These are phyloP conservation scores for Corylus americana DNA, from an alignment of 306 rosid species.

Conservation along the genomic window DNA sequence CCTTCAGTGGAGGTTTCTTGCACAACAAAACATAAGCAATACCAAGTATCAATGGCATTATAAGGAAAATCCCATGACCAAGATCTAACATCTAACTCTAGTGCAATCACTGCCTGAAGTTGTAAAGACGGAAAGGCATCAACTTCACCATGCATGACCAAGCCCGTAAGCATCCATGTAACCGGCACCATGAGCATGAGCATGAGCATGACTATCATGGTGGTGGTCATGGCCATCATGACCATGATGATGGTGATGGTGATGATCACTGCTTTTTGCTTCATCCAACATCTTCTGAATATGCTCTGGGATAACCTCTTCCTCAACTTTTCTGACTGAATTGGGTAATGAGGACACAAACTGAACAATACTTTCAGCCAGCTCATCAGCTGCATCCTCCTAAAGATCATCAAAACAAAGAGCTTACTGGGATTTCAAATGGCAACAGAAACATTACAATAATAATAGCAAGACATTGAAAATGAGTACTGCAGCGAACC, in stretches of 20 bases:
- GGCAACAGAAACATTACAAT: conserved; percentile 7
- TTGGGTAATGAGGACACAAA: conserved; percentile 78
- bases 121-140: neutral
- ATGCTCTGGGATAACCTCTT: conserved; percentile 70
- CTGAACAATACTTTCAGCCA: conserved; percentile 63
- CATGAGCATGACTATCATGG: conserved; percentile 34
- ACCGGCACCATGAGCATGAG: conserved; percentile 46
- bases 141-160: conserved; percentile 58
- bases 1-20: conserved; percentile 1
- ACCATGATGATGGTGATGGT: conserved; percentile 26
- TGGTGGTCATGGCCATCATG: conserved; percentile 32
- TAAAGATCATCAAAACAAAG: conserved; percentile 30
- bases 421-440: conserved; percentile 1
- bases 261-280: conserved; percentile 42
- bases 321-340: conserved; percentile 56
- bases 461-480: neutral
- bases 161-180: conserved; percentile 75
- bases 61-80: neutral
- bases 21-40: neutral
- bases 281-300: conserved; percentile 62
- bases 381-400: conserved; percentile 69
- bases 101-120: neutral
- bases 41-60: neutral
- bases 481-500: neutral
- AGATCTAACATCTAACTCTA: conserved; percentile 8